phyloP scores from a whole-genome alignment of 2,329 filamentous ascomycete genomes.

The Drechslera avenae region DNA sequence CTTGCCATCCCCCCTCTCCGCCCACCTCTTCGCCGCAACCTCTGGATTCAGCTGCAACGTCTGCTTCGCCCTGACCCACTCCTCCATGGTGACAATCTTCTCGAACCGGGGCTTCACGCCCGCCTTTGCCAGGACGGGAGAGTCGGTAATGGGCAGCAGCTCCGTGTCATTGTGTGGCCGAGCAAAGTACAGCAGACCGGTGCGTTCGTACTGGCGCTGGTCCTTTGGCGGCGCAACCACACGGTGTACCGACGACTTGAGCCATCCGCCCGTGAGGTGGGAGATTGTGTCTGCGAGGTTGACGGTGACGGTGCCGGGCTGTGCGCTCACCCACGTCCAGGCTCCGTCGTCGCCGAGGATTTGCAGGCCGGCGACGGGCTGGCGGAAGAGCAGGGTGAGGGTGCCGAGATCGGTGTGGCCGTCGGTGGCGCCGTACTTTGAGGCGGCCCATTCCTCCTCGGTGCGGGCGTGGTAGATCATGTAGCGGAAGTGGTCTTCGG shows the following conservation, averaged over 20 bases:
- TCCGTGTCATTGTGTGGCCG: constrained; percentile 45
- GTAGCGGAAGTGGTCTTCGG: constrained; percentile 50
- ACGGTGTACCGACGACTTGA: constrained; percentile 58
- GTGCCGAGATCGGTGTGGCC: constrained; percentile 58
- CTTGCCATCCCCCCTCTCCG: constrained; percentile 31
- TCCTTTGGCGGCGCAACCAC: constrained; percentile 55
- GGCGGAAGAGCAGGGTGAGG: constrained; percentile 55
- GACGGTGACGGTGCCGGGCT: constrained; percentile 55
- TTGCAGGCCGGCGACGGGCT: constrained; percentile 56
- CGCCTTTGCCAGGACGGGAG: constrained; percentile 41
- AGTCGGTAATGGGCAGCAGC: constrained; percentile 45
- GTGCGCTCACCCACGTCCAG: constrained; percentile 56
- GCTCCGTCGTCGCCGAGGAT: constrained; percentile 52
- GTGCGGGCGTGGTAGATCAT: constrained; percentile 53
- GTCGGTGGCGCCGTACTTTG: constrained; percentile 52
- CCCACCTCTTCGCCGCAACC: constrained; percentile 30
- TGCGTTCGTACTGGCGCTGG: constrained; percentile 44
- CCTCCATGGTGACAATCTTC: constrained; percentile 14
- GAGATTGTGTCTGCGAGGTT: constrained; percentile 55
- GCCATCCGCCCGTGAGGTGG: constrained; percentile 50
- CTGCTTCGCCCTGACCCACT: too few relatives aligned
- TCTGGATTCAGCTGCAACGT: constrained; percentile 15
- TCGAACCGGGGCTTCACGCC: constrained; percentile 20
- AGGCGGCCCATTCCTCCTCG: constrained; percentile 43
- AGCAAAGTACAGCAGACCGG: constrained; percentile 52